Evolutionary conservation across 1,139 yeast species (phyloP), one percentile per base, ranked within the genome.

Genomic region (Taphrina confusa): DNA sequence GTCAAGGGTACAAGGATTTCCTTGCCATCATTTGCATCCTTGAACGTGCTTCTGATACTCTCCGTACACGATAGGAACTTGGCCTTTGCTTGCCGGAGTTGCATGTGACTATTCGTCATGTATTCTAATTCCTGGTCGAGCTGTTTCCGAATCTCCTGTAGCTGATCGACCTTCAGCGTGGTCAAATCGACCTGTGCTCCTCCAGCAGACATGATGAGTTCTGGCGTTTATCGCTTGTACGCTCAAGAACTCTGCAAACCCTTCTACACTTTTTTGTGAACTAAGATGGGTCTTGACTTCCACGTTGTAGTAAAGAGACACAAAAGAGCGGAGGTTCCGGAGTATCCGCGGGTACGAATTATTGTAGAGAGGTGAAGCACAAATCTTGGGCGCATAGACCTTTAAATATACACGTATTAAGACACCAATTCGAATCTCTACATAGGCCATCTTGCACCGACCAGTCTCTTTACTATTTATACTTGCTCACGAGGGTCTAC

Each of bases 51-150:
- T 58, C 82, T 80, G 60, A 92, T 84, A 64, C 91, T 84, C 34
- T 78, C 77, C 12, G 84, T 80, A 72, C 97, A 92, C 67, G 91
- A 96, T 65, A 79, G 80, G 71, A 91, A 88, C 72, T 87, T 91
- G 52, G 80, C 74, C 69, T 86, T 89, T 2, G 97, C 98, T 61
- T 91, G 80, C 63, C 84, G 83, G 50, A 92, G 79, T 11, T 96
- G 96, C 67, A 84, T 87, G 63, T 87, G 80, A 0, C 97, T 90
- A 54, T 86, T 86, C 12, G 88, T 81, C 69, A 92, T 83, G 69
- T 91, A 96, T 66, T 85, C 87, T 44, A 91, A 77, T 71, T 92
- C 98, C 68, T 83, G 85, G 68, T 89, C 95, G 31, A 94, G 80
- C 68, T 86, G 88, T 68, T 85, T 85, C 66, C 94, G 87, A 69